Percentiles rank a stretch among this genome's conserved stretches.
Evolutionary conservation across 2,329 filamentous ascomycete species (phyloP).

Genomic region (Colletotrichum brevisporum): DNA sequence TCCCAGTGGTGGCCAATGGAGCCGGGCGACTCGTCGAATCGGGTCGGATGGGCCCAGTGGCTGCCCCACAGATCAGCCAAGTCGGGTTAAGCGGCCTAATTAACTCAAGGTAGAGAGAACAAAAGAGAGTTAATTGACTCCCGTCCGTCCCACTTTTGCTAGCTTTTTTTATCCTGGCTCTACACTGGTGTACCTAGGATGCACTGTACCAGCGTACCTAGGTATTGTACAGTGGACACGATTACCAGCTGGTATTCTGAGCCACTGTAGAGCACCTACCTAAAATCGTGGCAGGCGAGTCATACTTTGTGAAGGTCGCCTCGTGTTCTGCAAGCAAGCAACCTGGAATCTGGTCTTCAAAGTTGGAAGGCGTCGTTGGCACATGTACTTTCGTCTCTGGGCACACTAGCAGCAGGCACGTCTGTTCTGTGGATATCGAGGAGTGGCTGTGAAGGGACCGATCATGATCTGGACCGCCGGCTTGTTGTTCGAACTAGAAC

Average conservation of each 20-base stretch:
- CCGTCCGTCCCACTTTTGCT: slow-evolving; percentile 33
- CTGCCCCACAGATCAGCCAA: background rate
- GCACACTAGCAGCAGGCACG: too few species aligned
- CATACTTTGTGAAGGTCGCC: too few species aligned
- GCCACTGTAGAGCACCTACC: background rate
- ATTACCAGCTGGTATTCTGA: too few species aligned
- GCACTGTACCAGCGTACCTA: too few species aligned
- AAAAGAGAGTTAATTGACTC: slow-evolving; percentile 38
- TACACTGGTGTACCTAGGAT: background rate
- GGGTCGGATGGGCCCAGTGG: slow-evolving; percentile 9
- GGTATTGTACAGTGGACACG: too few species aligned
- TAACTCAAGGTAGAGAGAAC: slow-evolving; percentile 22
- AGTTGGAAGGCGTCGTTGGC: too few species aligned
- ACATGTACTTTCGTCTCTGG: too few species aligned
- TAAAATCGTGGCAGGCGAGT: too few species aligned
- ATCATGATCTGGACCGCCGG: slow-evolving; percentile 18
- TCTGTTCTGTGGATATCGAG: slow-evolving; percentile 1
- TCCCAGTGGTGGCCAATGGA: slow-evolving; percentile 12
- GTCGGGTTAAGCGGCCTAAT: slow-evolving; percentile 20
- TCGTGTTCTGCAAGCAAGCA: too few species aligned
- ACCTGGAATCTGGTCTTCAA: too few species aligned
- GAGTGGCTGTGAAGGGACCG: slow-evolving; percentile 19
- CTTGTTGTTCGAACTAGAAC: background rate
- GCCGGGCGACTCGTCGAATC: slow-evolving; percentile 14
- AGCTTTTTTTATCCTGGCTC: slow-evolving; percentile 3